phyloP scores from a whole-genome alignment of 352 stramenopile genomes.

The Phytophthora idaei region DNA sequence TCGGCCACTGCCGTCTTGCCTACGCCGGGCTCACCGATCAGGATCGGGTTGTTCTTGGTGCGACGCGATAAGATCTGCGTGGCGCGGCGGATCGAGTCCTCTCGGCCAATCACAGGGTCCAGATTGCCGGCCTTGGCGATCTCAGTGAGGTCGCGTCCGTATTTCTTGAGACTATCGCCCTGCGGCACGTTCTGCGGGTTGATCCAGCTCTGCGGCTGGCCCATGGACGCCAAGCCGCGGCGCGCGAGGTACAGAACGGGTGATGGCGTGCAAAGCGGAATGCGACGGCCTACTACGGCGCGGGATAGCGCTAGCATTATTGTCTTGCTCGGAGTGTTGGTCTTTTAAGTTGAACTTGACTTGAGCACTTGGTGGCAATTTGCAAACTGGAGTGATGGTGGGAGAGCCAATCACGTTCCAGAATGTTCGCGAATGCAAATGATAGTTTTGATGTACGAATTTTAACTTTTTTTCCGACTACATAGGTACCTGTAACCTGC shows the following conservation, averaged over 20 bases:
- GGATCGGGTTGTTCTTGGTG: slow-evolving; percentile 98
- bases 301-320: slow-evolving; percentile 27
- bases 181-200: slow-evolving; percentile 84
- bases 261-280: slow-evolving; percentile 9
- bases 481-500: too few species aligned
- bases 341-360: not conserved
- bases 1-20: slow-evolving; percentile 96
- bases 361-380: slow-evolving; percentile 12
- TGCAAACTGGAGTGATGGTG: slow-evolving; percentile 3
- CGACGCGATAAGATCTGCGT: slow-evolving; percentile 96
- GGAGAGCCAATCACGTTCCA: not conserved
- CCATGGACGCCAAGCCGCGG: slow-evolving; percentile 28
- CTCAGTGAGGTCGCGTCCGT: slow-evolving; percentile 75
- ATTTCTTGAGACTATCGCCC: slow-evolving; percentile 82
- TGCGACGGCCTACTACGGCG: slow-evolving; percentile 5
- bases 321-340: not conserved
- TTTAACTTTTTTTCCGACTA: too few species aligned
- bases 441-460: too few species aligned
- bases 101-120: slow-evolving; percentile 94
- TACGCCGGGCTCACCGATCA: slow-evolving; percentile 97
- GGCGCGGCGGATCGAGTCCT: slow-evolving; percentile 95
- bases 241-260: not conserved
- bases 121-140: slow-evolving; percentile 79
- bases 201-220: slow-evolving; percentile 51
- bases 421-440: slow-evolving; percentile 11